phyloP scores from a whole-genome alignment of 768 basidiomycete species.

The Serendipita sp. region DNA sequence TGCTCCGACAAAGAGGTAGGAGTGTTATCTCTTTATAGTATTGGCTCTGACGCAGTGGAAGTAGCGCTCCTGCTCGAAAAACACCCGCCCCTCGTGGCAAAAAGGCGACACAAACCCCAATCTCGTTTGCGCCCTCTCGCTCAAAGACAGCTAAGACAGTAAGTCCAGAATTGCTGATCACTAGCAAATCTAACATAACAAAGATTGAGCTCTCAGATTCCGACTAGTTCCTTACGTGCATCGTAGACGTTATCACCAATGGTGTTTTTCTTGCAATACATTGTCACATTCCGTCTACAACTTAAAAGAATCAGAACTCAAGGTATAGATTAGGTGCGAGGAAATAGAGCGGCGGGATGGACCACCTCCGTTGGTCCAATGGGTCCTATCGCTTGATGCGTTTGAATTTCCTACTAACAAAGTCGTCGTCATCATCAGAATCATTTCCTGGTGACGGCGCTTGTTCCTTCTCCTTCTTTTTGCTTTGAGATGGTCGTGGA shows the following conservation, averaged over 20 bases:
- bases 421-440: background rate
- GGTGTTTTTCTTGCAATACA: background rate
- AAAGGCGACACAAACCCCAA: conserved; percentile 33
- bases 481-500: background rate
- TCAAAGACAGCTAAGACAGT: background rate
- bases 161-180: background rate
- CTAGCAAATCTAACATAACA: background rate
- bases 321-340: no score
- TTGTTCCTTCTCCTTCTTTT: background rate
- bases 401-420: background rate
- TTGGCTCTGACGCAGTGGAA: background rate
- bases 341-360: no score
- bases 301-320: background rate
- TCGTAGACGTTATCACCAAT: background rate
- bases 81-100: conserved; percentile 21
- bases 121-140: conserved; percentile 46
- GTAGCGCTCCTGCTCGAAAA: conserved; percentile 31
- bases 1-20: conserved; percentile 24
- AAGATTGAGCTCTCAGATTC: background rate
- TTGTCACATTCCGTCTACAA: background rate
- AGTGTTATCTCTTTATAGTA: background rate
- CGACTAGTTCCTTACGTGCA: background rate
- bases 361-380: background rate
- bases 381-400: background rate
- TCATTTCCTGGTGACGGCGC: background rate